Conservation (phyloP, 305 asterid genomes). For the Euphrasia arctica region DNA sequence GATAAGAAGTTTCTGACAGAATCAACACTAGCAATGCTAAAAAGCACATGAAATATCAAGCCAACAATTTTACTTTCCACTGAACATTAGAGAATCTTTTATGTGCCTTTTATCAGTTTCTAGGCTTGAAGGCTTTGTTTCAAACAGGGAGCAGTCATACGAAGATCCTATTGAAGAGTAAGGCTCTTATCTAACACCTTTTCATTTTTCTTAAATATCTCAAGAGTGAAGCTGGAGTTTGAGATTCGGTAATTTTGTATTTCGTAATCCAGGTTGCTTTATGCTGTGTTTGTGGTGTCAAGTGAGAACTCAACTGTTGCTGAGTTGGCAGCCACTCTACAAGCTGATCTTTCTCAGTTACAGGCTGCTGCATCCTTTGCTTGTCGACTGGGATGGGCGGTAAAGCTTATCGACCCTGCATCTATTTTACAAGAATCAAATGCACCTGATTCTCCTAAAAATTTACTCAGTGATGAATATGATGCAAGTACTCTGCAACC, state of each 20-base stretch:
- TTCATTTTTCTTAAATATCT: constrained; percentile 26
- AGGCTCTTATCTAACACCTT: constrained; percentile 32
- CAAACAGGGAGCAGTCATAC: constrained; percentile 96
- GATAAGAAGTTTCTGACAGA: too few relatives aligned
- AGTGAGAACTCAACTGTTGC: constrained; percentile 98
- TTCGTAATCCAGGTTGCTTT: constrained; percentile 75
- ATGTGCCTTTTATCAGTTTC: constrained; percentile 61
- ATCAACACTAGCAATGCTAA: constrained; percentile 20
- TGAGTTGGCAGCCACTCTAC: constrained; percentile 89
- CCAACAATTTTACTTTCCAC: constrained; percentile 3
- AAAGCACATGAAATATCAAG: constrained; percentile 4
- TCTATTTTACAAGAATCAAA: constrained; percentile 85
- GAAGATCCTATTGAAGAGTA: constrained; percentile 99
- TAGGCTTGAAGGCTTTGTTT: constrained; percentile 99
- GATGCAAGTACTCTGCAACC: constrained; percentile 63
- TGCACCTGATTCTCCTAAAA: constrained; percentile 64
- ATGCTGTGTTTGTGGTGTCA: constrained; percentile 98
- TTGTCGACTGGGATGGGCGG: constrained; percentile 99
- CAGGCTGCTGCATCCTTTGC: constrained; percentile 99
- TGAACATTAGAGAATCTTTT: constrained; percentile 22
- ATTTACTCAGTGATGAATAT: constrained; percentile 71
- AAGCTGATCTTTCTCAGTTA: constrained; percentile 94
- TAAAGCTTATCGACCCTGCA: constrained; percentile 88
- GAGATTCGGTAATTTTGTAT: constrained; percentile 29
- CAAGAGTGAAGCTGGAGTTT: constrained; percentile 14